Evolutionary conservation across 495 filamentous ascomycete species (phyloP).

Genomic region (Xeromyces bisporus): DNA sequence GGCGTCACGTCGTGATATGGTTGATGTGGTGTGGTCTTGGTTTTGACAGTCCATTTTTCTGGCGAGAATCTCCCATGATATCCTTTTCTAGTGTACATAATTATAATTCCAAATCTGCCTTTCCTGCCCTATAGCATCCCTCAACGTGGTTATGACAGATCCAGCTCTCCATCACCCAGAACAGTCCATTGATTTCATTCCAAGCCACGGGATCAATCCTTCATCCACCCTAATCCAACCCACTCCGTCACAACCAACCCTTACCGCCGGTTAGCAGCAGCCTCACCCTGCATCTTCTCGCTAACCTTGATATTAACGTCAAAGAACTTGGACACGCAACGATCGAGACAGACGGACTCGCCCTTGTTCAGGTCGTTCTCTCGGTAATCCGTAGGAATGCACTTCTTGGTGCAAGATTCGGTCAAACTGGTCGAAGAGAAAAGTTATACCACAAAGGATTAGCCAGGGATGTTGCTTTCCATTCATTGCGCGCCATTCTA

Average conservation of each 20-base stretch:
- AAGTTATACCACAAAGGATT: too few relatives aligned
- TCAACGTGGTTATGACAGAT: too few relatives aligned
- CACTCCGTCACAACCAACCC: conserved; percentile 8
- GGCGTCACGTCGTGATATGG: too few relatives aligned
- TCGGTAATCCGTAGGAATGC: conserved; percentile 76
- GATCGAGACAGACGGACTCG: conserved; percentile 92
- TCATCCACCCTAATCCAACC: not conserved
- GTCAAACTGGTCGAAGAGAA: conserved; percentile 46
- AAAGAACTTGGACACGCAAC: conserved; percentile 94
- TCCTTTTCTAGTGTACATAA: conserved; percentile 12
- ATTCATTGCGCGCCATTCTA: too few relatives aligned
- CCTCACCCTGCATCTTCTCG: conserved; percentile 62
- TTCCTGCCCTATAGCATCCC: too few relatives aligned
- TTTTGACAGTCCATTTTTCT: too few relatives aligned
- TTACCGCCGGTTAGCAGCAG: conserved; percentile 32
- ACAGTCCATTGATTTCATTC: too few relatives aligned
- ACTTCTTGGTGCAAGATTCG: conserved; percentile 81
- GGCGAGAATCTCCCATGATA: too few relatives aligned
- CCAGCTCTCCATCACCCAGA: too few relatives aligned
- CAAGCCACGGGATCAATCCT: too few relatives aligned
- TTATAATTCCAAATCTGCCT: conserved; percentile 1
- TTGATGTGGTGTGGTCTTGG: too few relatives aligned
- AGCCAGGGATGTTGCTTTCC: too few relatives aligned
- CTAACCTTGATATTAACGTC: conserved; percentile 90
- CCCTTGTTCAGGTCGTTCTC: conserved; percentile 95